Evolutionary conservation across 306 rosid genomes (phyloP), one percentile per base, ranked within the genome.

Genomic region (Corylus heterophylla): DNA sequence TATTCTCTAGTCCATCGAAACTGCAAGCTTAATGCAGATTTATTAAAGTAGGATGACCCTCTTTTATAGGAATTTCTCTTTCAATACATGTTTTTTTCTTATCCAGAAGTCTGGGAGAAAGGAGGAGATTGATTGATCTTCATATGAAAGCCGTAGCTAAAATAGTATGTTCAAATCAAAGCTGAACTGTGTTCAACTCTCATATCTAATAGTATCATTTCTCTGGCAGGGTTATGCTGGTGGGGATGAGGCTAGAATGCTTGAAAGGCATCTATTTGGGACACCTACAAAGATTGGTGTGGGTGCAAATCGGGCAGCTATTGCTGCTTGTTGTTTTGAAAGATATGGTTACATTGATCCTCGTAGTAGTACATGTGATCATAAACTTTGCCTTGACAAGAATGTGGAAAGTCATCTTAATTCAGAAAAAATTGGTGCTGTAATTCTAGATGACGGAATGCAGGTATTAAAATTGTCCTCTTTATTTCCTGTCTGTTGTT

Each of bases 181-280:
- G 45, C 45, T 42, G 45, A 42, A 42, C 44, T 63, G 69, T 76
- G 56, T 54, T 74, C 47, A 22, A 48, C 58, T 71, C 55, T 64
- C 12, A 42, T 39, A 39, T 5, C 6, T 39, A 42, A 42, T 42
- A 49, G 52, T 77, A 31, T 80, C 54, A 71, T 73, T 70, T 42
- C 50, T 67, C 50, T 81, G 55, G 71, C 82, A 95, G 98, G 98
- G 98, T 74, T 95, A 95, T 91, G 92, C 90, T 70, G 92, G 98
- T 70, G 98, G 98, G 37, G 98, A 95, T 83, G 98, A 95, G 80
- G 90, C 92, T 78, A 90, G 80, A 85, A 95, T 95, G 98, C 95
- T 95, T 20, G 86, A 29, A 44, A 92, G 98, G 81, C 97, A 88
- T 86, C 83, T 95, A 8, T 50, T 76, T 79, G 94, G 96, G 83